phyloP scores from a whole-genome alignment of 2,329 filamentous ascomycete genomes.

The Arthrobotrys iridis region DNA sequence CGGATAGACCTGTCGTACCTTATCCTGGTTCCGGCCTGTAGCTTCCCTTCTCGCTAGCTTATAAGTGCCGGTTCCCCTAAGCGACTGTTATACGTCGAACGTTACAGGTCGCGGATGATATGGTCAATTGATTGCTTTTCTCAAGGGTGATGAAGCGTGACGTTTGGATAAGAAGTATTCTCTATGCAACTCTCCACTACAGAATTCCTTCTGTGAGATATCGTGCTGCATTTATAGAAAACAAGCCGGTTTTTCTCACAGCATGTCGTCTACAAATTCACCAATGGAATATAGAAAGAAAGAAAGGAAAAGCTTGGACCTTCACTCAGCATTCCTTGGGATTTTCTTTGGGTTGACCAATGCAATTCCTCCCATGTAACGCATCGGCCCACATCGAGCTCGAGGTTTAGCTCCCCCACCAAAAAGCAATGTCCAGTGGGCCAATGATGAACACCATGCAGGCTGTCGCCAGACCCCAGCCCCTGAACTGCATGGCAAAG shows the following conservation, averaged over 20 bases:
- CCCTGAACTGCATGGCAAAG: conserved; percentile 39
- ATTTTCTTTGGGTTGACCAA: conserved; percentile 18
- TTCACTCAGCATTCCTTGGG: neutral
- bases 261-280: neutral
- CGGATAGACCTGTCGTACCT: conserved; percentile 51
- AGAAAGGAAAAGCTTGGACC: conserved; percentile 41
- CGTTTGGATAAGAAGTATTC: conserved; percentile 12
- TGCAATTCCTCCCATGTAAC: conserved; percentile 26
- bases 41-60: conserved; percentile 51
- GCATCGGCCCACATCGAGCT: conserved; percentile 41
- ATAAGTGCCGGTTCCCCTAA: conserved; percentile 32
- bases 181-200: neutral
- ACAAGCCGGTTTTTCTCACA: conserved; percentile 1
- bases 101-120: conserved; percentile 3
- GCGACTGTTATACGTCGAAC: conserved; percentile 19
- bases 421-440: conserved; percentile 30
- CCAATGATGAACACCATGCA: conserved; percentile 44
- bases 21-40: conserved; percentile 31
- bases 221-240: conserved; percentile 31
- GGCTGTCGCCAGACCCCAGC: conserved; percentile 30
- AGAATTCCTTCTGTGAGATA: conserved; percentile 9
- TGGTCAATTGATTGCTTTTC: neutral
- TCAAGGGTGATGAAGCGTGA: neutral
- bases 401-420: conserved; percentile 27
- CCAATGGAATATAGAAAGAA: neutral